Percentiles rank a stretch among this genome's conserved stretches.
phyloP scores from a whole-genome alignment of 2,329 filamentous ascomycete genomes.

The Paracoccidioides lutzii region DNA sequence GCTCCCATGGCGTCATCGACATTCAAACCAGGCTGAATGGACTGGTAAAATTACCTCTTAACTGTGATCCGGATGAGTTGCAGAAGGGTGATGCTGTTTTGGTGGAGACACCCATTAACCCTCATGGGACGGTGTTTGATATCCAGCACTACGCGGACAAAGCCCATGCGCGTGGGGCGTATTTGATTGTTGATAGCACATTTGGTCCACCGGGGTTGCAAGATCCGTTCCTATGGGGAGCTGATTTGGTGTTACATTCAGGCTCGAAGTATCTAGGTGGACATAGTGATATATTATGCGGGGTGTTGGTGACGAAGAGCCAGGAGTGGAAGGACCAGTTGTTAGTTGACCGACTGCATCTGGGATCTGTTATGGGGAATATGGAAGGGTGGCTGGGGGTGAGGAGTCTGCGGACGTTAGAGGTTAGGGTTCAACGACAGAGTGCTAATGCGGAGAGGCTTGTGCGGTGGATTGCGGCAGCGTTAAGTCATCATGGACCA shows the following conservation, averaged over 20 bases:
- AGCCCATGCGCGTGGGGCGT: conserved; percentile 60
- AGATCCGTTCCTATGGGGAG: conserved; percentile 70
- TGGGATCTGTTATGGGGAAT: conserved; percentile 77
- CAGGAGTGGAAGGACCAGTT: conserved; percentile 50
- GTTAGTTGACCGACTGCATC: conserved; percentile 54
- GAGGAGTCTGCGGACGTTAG: conserved; percentile 70
- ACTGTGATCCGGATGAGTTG: conserved; percentile 53
- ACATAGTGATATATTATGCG: conserved; percentile 86
- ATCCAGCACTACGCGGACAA: conserved; percentile 58
- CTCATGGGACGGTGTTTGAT: conserved; percentile 66
- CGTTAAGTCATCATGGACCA: conserved; percentile 29
- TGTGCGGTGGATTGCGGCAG: conserved; percentile 55
- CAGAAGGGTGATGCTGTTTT: conserved; percentile 72
- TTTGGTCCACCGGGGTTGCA: conserved; percentile 84
- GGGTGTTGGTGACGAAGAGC: conserved; percentile 56
- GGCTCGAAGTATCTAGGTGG: conserved; percentile 96
- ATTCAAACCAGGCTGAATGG: conserved; percentile 65
- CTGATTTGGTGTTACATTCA: conserved; percentile 79
- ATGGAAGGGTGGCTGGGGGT: conserved; percentile 88
- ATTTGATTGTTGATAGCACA: conserved; percentile 74
- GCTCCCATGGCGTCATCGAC: conserved; percentile 72
- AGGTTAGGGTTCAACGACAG: conserved; percentile 68
- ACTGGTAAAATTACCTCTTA: conserved; percentile 57
- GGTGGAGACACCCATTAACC: conserved; percentile 88
- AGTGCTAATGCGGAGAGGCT: conserved; percentile 55